These are phyloP conservation scores for Brasilioporus rufonigricans DNA, from an alignment of 768 basidiomycete genomes.

Conservation along the genomic window DNA sequence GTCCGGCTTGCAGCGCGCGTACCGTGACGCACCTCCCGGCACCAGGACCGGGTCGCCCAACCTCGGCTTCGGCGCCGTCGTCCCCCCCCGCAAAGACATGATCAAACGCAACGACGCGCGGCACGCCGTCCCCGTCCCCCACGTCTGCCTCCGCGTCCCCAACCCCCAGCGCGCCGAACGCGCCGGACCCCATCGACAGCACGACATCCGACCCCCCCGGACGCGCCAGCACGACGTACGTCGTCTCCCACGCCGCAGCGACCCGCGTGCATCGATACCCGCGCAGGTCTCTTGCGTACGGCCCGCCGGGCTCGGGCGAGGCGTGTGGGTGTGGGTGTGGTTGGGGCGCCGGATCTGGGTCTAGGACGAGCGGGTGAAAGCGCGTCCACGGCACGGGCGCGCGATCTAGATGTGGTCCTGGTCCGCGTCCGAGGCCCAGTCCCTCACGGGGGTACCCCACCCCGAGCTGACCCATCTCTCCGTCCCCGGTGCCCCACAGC, in stretches of 20 bases:
- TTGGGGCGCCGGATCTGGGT: conserved; percentile 18
- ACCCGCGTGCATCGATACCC: conserved; percentile 49
- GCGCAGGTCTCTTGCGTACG: conserved; percentile 19
- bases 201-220: conserved; percentile 42
- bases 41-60: too few relatives aligned
- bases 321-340: too few relatives aligned
- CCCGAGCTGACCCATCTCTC: conserved; percentile 71
- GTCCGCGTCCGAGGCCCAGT: not conserved
- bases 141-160: conserved; percentile 28
- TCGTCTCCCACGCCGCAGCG: conserved; percentile 82
- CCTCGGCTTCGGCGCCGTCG: too few relatives aligned
- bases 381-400: conserved; percentile 16
- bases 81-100: conserved; percentile 28
- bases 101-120: conserved; percentile 12
- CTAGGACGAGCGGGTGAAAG: conserved; percentile 50
- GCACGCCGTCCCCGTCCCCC: not conserved
- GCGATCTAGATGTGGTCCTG: too few relatives aligned
- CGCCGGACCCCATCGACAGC: conserved; percentile 80
- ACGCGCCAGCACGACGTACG: conserved; percentile 61
- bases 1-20: conserved; percentile 56
- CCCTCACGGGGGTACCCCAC: conserved; percentile 22
- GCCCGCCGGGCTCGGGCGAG: too few relatives aligned
- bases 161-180: conserved; percentile 77
- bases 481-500: conserved; percentile 78
- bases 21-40: conserved; percentile 36